Evolutionary conservation across 345 rosid species (phyloP), one percentile per base, ranked within the genome.

Genomic region (Citrus unshiu): DNA sequence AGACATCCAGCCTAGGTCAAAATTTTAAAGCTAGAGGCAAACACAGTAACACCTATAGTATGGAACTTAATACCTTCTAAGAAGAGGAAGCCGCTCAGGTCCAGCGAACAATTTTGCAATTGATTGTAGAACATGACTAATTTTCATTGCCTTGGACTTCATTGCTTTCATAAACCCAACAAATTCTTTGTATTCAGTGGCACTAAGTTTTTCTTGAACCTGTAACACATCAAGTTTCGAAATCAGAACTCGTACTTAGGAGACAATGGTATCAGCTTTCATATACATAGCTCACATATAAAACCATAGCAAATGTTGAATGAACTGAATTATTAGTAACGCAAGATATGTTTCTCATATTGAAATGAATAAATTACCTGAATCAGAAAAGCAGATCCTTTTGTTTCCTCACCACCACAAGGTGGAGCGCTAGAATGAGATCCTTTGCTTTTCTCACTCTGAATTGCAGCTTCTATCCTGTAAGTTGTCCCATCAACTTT

Each of bases 121-220:
- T 37, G 92, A 88, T 75, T 88, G 86, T 78, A 93, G 81, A 81
- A 94, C 91, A 63, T 74, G 76, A 72, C 85, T 85, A 78, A 91
- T 77, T 60, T 88, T 87, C 81, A 89, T 85, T 76, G 89, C 92
- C 80, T 93, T 92, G 51, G 95, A 92, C 88, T 93, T 96, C 85
- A 91, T 80, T 71, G 94, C 97, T 86, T 89, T 93, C 92, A 96
- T 87, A 77, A 86, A 88, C 61, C 93, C 97, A 43, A 96, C 87
- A 84, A 96, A 96, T 71, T 92, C 89, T 77, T 89, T 89, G 77
- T 96, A 96, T 84, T 96, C 97, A 68, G 89, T 72, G 60, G 94
- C 64, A 79, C 77, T 88, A 70, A 96, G 97, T 81, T 89, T 90
- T 85, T 89, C 94, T 79, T 87, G 86, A 18, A 89, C 97, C 99